Evolutionary conservation across 257 asterid species (phyloP), one percentile per base, ranked within the genome.

Genomic region (Henckelia pumila): DNA sequence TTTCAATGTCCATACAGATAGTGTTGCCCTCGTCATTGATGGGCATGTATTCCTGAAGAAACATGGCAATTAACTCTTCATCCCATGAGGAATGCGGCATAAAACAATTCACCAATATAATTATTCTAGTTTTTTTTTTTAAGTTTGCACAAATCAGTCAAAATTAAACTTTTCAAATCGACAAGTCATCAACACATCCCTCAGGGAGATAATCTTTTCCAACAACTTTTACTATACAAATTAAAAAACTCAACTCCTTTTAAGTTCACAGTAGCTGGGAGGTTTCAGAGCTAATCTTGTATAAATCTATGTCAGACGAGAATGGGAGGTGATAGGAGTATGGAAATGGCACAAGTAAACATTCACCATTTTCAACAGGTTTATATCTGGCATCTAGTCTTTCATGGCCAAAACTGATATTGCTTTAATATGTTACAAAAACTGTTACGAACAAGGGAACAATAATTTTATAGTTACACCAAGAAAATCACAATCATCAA

Each of bases 1-100:
- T 76, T 59, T 80, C 85, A 50, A 81, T 86, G 61, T 86, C 95
- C 66, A 81, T 88, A 28, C 83, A 79, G 33, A 81, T 77, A 7
- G 81, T 67, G 37, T 72, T 76, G 72, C 80, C 84, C 64, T 84
- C 88, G n/a, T 78, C 76, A 67, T 75, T 63, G 6, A 82, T 67
- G 66, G 75, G 77, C 66, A 70, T 74, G 71, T 83, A 78, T 61
- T 83, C 96, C 97, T 89, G 80, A 59, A 58, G 59, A 66, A 69
- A 68, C 19, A 68, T 44, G 53, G 47, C 25, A 44, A 67, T 71
- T 24, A 64, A 40, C 55, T 35, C 63, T 58, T 61, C 1, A n/a
- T 69, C 24, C 63, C 58, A 61, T 47, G 71, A 32, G 19, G 59
- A 25, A 67, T 24, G 44, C 40, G 11, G 17, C 60, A 24, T 26